Evolutionary conservation across 306 rosid genomes (phyloP).

Genomic region (Abrus precatorius): DNA sequence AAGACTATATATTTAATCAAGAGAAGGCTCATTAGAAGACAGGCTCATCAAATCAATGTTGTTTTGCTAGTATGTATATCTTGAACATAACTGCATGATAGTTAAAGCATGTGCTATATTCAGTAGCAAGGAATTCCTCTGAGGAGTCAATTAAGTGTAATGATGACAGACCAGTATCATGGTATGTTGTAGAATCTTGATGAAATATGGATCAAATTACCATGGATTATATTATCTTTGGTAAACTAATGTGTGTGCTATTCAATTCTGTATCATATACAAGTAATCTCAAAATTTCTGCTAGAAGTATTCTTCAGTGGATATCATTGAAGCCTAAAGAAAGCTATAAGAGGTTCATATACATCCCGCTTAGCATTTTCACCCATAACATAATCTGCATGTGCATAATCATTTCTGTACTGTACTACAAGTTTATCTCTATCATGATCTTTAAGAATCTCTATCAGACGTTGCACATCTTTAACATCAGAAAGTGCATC

Average conservation of each 20-base stretch:
- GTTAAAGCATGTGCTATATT: background rate
- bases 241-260: conserved; percentile 42
- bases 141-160: background rate
- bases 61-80: background rate
- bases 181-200: background rate
- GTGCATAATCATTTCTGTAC: conserved; percentile 78
- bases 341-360: conserved; percentile 78
- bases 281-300: no score
- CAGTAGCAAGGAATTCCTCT: background rate
- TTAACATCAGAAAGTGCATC: conserved; percentile 79
- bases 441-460: conserved; percentile 64
- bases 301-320: conserved; percentile 21
- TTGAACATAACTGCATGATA: background rate
- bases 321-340: conserved; percentile 68
- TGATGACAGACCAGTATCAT: background rate
- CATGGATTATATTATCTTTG: conserved; percentile 6
- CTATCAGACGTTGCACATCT: conserved; percentile 66
- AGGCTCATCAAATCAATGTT: background rate
- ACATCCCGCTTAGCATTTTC: conserved; percentile 71
- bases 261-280: conserved; percentile 22
- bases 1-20: background rate
- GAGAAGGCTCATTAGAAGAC: background rate
- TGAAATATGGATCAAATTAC: background rate
- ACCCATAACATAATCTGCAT: conserved; percentile 83
- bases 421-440: conserved; percentile 72